Evolutionary conservation across 345 rosid genomes (phyloP).

Genomic region (Cardiospermum halicacabum): DNA sequence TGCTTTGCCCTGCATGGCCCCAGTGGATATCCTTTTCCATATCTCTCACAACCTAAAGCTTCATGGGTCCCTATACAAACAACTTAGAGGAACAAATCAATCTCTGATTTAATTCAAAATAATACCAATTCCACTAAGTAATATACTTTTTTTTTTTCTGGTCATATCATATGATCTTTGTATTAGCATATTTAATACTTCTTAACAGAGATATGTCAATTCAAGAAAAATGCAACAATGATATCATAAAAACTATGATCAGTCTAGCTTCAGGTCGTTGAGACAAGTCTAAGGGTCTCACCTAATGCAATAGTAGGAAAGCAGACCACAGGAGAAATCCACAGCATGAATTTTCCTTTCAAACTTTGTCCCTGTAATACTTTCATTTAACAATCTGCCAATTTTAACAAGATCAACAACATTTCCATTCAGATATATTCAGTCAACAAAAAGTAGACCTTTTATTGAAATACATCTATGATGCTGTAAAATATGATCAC

Average conservation of each 20-base stretch:
- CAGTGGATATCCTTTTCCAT: neutral
- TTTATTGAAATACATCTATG: neutral
- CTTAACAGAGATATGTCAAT: neutral
- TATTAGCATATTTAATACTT: neutral
- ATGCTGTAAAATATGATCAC: neutral
- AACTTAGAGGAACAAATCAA: slow-evolving; percentile 3
- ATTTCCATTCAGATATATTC: neutral
- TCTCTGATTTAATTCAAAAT: neutral
- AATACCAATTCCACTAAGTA: neutral
- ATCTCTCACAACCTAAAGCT: neutral
- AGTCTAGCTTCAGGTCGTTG: neutral
- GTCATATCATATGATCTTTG: neutral
- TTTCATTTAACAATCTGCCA: too few species aligned
- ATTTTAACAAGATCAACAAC: too few species aligned
- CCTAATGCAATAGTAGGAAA: neutral
- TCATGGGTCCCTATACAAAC: neutral
- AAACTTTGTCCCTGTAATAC: neutral
- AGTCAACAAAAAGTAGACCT: neutral
- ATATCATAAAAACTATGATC: neutral
- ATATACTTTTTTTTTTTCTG: neutral
- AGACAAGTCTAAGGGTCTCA: neutral
- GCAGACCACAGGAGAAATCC: neutral
- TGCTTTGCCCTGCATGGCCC: neutral
- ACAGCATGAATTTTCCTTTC: neutral
- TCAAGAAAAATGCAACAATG: neutral